Evolutionary conservation across 805 yeast genomes (phyloP), one percentile per base, ranked within the genome.

Genomic region (Candida insectorum): DNA sequence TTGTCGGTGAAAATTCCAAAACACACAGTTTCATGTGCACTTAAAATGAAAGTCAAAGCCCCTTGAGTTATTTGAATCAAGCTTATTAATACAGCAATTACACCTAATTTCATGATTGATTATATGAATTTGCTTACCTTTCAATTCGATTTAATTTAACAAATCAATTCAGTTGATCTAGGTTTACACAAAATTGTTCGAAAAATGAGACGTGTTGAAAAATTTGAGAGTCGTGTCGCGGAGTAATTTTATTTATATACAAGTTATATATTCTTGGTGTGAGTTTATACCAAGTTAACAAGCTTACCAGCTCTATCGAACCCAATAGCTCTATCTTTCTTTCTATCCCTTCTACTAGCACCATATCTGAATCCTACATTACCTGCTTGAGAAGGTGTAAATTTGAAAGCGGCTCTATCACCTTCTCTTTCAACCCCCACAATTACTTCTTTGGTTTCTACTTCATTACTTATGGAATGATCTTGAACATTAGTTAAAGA

Each of bases 301-400:
- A 67, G 80, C 48, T 72, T 74, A 49, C 94, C 94, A 37, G 71
- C 65, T 45, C 77, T 74, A 51, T 82, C 81, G 56, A 71, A 85
- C 2, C 81, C 85, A 47, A 84, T 69, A 45, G 71, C 75, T 61
- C 97, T 79, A 56, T 86, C 82, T 54, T 81, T 85, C 74, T 82
- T 86, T 50, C 77, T 81, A 61, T 91, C 97, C 66, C 96, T 85
- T 45, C 81, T 72, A 13, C 87, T 75, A 25, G 88, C 85, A 61
- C 97, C 97, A 55, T 91, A 91, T 54, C 97, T 79, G 73, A 65
- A 77, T 31, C 97, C 98, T 34, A 88, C 93, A 36, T 77, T 65
- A 23, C 96, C 97, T 30, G 83, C 86, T 52, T 73, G 78, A 28
- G 87, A 82, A 42, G 79, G 73, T 14, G 83, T 79, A 60, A 91